These are phyloP conservation scores for Gossypium gossypioides DNA, from an alignment of 441 rosid species.

Conservation along the genomic window DNA sequence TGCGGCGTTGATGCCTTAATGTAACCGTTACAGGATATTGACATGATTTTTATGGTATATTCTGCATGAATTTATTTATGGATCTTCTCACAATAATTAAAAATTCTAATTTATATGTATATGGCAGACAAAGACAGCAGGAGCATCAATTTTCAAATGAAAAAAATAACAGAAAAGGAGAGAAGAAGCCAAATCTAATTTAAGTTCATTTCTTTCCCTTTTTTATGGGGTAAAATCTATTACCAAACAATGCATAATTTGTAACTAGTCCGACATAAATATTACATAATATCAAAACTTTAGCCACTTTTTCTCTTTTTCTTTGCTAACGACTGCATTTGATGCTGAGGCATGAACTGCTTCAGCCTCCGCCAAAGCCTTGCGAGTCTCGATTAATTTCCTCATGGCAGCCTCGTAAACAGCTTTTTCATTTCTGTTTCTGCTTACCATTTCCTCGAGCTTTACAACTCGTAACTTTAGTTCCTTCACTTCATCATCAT, in stretches of 20 bases:
- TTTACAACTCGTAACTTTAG: slow-evolving; percentile 40
- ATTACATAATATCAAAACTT: slow-evolving; percentile 40
- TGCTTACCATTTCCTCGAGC: slow-evolving; percentile 71
- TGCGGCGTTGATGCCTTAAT: not conserved
- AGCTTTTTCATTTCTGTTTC: slow-evolving; percentile 64
- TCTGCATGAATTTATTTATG: not conserved
- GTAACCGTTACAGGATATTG: not conserved
- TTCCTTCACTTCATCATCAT: slow-evolving; percentile 67
- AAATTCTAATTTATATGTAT: not conserved
- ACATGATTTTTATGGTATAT: not conserved
- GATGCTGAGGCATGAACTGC: slow-evolving; percentile 69
- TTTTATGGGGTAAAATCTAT: not conserved
- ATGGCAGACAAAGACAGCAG: too few relatives aligned
- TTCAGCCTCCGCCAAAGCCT: slow-evolving; percentile 61
- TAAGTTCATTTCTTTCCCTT: not conserved
- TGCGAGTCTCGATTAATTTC: slow-evolving; percentile 59
- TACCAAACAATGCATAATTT: not conserved
- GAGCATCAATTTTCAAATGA: not conserved
- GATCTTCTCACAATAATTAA: not conserved
- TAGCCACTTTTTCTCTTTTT: slow-evolving; percentile 89
- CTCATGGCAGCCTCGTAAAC: slow-evolving; percentile 67
- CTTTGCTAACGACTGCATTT: slow-evolving; percentile 51
- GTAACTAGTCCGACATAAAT: not conserved
- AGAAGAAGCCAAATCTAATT: not conserved
- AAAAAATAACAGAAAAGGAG: not conserved